Base-by-base conservation (phyloP, 305 asterid species). In the Nicotiana rustica region DNA sequence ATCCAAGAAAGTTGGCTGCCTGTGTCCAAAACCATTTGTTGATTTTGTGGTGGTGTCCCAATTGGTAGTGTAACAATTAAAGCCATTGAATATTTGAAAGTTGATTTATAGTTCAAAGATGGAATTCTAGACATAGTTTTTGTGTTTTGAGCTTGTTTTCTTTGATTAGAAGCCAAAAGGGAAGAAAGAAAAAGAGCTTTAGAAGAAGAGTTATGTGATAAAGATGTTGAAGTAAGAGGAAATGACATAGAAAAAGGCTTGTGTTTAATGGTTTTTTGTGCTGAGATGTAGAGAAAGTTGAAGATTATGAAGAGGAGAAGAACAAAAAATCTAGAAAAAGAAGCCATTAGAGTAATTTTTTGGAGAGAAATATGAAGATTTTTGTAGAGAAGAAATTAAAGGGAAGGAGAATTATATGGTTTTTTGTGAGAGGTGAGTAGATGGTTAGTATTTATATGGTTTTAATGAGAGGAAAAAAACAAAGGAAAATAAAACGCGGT, bases 1-100 rank as follows among this genome's bases (percentile, higher is more conserved):
- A 92, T 94, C 99, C 99, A 96, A 0, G 99, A 94, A 9, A 96
- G 99, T 89, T 96, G 98, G 89, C 97, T 92, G 19, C 99, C 98
- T 18, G 99, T 96, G 86, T 96, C 99, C 82, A 96, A 56, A 4
- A 94, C 99, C 98, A 94, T 93, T n/a, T 89, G 91, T 82, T 94
- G 97, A 8, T 86, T 60, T 90, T 96, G 99, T 19, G 99, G 96
- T 71, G 99, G 99, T 49, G 99, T 96, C 6, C 99, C 99, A n/a
- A 94, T 94, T 0, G 97, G 97, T 49, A 96, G 96, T 15, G 95
- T 89, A 10, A 96, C 93, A 33, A 96, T 86, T 83, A 94, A 93
- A 62, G 97, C 98, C 97, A 92, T 91, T 8, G 98, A 91, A 83
- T 93, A 93, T 81, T 90, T 90, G 87, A 94, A 89, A 0, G 92